Percentiles rank a stretch among this genome's conserved stretches.
These are phyloP conservation scores for Nemania serpens DNA, from an alignment of 2,329 filamentous ascomycete genomes.

Conservation along the genomic window DNA sequence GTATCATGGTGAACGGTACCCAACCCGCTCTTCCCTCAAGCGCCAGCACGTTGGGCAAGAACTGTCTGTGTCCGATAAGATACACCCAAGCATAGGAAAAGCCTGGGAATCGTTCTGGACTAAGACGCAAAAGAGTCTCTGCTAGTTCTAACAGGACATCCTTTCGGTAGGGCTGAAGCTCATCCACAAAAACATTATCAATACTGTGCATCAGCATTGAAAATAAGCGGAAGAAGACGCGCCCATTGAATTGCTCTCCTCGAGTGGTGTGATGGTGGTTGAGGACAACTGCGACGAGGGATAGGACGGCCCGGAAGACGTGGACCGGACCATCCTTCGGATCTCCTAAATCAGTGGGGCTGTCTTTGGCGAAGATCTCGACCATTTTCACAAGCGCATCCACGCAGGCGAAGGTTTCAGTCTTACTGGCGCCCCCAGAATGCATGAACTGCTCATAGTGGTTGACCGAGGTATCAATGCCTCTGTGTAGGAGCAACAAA, in stretches of 20 bases:
- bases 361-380: constrained; percentile 73
- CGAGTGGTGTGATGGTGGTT: constrained; percentile 84
- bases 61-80: constrained; percentile 81
- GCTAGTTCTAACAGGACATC: constrained; percentile 75
- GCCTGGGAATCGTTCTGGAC: constrained; percentile 76
- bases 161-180: constrained; percentile 64
- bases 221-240: constrained; percentile 89
- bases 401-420: constrained; percentile 63
- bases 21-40: constrained; percentile 73
- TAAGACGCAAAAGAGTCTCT: constrained; percentile 71
- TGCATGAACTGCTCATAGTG: constrained; percentile 75
- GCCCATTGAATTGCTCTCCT: constrained; percentile 81
- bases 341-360: constrained; percentile 63
- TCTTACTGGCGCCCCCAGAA: constrained; percentile 59
- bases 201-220: constrained; percentile 81
- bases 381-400: constrained; percentile 86
- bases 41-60: constrained; percentile 78
- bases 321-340: constrained; percentile 66
- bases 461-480: constrained; percentile 78
- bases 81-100: constrained; percentile 87
- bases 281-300: constrained; percentile 78
- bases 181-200: constrained; percentile 59
- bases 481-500: constrained; percentile 76
- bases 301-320: constrained; percentile 78
- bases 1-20: constrained; percentile 72